These are phyloP conservation scores for Nemophila menziesii DNA, from an alignment of 257 asterid genomes.

Conservation along the genomic window DNA sequence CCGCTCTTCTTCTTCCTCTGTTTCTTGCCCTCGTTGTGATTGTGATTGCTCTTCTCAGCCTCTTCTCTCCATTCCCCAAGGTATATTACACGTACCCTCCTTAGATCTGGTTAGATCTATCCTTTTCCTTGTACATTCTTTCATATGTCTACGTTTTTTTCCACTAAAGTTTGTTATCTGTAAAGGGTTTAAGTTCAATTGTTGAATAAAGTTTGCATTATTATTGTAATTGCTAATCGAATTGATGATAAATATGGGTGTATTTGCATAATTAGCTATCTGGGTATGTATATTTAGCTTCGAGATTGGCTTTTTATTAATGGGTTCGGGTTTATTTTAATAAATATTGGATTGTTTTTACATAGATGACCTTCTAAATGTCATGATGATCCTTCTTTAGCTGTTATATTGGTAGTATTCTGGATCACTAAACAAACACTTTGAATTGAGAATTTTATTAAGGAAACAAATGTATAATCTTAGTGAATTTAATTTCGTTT, in stretches of 20 bases:
- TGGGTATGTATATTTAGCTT: background rate
- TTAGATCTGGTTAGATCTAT: constrained; percentile 17
- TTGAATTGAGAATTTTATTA: no score
- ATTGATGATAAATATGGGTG: no score
- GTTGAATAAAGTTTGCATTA: background rate
- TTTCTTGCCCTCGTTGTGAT: constrained; percentile 54
- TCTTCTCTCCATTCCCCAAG: constrained; percentile 56
- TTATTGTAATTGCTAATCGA: background rate
- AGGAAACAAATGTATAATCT: no score
- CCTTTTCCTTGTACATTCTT: background rate
- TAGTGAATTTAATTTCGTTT: no score
- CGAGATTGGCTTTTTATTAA: background rate
- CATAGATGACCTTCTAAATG: no score
- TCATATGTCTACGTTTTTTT: constrained; percentile 1
- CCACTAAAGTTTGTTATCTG: no score
- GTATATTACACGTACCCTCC: constrained; percentile 13
- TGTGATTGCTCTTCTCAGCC: constrained; percentile 73
- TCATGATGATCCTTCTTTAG: no score
- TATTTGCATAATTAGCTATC: background rate
- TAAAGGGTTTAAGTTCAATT: no score
- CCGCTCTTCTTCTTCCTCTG: constrained; percentile 32
- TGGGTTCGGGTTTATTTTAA: background rate
- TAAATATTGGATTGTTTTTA: background rate
- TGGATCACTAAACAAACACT: no score
- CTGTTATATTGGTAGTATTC: no score